These are phyloP conservation scores for Eucalyptus fibrosa DNA, from an alignment of 345 rosid species.

Conservation along the genomic window DNA sequence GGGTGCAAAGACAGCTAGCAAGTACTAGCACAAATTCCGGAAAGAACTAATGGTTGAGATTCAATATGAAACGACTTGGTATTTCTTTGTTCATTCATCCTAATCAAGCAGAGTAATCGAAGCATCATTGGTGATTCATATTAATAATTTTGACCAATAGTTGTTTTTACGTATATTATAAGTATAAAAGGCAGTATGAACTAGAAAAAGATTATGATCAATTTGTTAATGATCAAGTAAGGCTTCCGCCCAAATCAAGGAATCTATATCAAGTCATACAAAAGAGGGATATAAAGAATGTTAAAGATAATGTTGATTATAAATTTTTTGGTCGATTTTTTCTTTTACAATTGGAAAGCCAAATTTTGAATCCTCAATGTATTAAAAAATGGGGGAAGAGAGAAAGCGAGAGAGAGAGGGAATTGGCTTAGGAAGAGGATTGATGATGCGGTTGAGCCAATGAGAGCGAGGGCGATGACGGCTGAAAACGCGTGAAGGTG, in stretches of 20 bases:
- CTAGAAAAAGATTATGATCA: no score
- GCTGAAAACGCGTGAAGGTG: not conserved
- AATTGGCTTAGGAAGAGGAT: not conserved
- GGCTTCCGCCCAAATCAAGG: no score
- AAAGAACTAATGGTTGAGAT: rapidly evolving
- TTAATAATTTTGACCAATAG: rapidly evolving
- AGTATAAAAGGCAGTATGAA: no score
- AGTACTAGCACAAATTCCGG: rapidly evolving
- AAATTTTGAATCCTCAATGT: not conserved
- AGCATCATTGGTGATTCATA: no score
- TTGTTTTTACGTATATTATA: rapidly evolving
- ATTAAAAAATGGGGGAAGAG: no score
- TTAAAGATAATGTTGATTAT: no score
- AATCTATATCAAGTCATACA: not conserved
- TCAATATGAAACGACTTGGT: rapidly evolving
- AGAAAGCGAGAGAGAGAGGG: not conserved
- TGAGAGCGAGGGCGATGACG: not conserved
- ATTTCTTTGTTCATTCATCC: no score
- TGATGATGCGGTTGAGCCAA: not conserved
- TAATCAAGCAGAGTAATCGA: rapidly evolving
- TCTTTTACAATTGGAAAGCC: not conserved
- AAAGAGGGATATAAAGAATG: not conserved
- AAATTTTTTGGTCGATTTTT: no score
- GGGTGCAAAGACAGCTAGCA: rapidly evolving
- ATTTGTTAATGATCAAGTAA: no score